Conservation (phyloP, 2,329 filamentous ascomycete species). For the Hypoxylon sp. region DNA sequence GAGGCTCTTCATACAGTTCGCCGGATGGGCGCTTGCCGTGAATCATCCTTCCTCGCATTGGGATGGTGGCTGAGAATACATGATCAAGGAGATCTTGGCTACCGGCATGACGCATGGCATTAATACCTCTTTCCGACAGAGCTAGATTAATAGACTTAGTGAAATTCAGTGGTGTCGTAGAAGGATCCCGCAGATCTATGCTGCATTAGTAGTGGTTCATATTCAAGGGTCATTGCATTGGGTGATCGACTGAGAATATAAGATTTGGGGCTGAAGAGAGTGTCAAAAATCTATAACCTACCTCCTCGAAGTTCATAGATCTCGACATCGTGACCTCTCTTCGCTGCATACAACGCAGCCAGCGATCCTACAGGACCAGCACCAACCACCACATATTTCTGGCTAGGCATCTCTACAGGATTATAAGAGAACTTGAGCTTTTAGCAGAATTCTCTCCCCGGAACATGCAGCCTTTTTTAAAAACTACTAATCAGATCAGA, state of each 20-base stretch:
- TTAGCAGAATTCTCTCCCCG: background rate
- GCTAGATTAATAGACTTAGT: constrained; percentile 99
- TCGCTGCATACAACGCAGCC: constrained; percentile 91
- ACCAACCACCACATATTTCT: constrained; percentile 88
- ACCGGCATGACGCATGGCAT: constrained; percentile 82
- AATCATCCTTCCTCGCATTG: constrained; percentile 98
- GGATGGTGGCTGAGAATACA: constrained; percentile 84
- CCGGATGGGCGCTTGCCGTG: constrained; percentile 79
- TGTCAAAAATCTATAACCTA: constrained; percentile 62
- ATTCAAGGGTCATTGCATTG: constrained; percentile 2
- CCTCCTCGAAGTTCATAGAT: constrained; percentile 94
- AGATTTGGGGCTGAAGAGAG: constrained; percentile 19
- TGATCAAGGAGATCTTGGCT: constrained; percentile 78
- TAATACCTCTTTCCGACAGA: constrained; percentile 92
- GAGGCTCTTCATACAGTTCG: constrained; percentile 80
- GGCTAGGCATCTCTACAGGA: constrained; percentile 56
- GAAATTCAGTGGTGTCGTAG: constrained; percentile 90
- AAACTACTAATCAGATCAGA: background rate
- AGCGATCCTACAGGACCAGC: constrained; percentile 94
- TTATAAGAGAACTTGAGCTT: background rate
- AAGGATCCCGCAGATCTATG: constrained; percentile 86
- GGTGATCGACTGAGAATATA: background rate
- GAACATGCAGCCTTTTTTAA: background rate
- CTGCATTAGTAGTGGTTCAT: constrained; percentile 30
- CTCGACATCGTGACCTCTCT: constrained; percentile 89